Evolutionary conservation across 768 basidiomycete genomes (phyloP).

Genomic region (Lentinula guzmanii): DNA sequence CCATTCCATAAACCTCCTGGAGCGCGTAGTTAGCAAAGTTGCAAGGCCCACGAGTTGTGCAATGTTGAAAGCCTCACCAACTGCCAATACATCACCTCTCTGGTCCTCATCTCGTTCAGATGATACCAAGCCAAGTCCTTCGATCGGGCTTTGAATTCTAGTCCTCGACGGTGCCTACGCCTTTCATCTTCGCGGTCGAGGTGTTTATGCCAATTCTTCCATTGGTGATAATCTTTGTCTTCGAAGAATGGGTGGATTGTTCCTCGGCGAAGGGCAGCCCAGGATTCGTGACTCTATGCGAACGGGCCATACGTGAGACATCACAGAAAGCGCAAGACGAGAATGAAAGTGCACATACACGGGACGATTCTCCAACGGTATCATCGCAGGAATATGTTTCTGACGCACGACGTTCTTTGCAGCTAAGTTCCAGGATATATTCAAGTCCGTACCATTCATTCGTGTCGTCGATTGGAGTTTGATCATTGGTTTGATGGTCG

Average conservation of each 20-base stretch:
- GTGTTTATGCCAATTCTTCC: constrained; percentile 40
- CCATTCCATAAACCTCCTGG: constrained; percentile 27
- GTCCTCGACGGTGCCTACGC: constrained; percentile 18
- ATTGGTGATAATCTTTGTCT: constrained; percentile 35
- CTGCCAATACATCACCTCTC: constrained; percentile 30
- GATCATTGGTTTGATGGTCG: constrained; percentile 6
- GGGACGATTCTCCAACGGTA: constrained; percentile 28
- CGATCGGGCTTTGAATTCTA: constrained; percentile 26
- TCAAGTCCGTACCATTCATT: constrained; percentile 40
- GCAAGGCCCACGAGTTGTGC: neutral
- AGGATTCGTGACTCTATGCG: constrained; percentile 35
- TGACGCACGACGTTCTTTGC: constrained; percentile 20
- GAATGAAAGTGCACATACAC: constrained; percentile 17
- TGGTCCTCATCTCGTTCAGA: constrained; percentile 27
- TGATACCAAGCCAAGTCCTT: constrained; percentile 28
- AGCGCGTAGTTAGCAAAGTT: too few species aligned
- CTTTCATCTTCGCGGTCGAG: constrained; percentile 32
- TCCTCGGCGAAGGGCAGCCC: constrained; percentile 34
- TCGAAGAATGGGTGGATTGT: constrained; percentile 30
- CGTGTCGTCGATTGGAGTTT: constrained; percentile 12
- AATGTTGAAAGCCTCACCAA: constrained; percentile 14
- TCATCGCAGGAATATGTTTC: neutral
- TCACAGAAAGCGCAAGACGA: too few species aligned
- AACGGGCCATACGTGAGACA: neutral
- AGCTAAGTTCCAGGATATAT: constrained; percentile 36